Evolutionary conservation across 805 yeast species (phyloP), one percentile per base, ranked within the genome.

Genomic region (Yarrowia divulgata): DNA sequence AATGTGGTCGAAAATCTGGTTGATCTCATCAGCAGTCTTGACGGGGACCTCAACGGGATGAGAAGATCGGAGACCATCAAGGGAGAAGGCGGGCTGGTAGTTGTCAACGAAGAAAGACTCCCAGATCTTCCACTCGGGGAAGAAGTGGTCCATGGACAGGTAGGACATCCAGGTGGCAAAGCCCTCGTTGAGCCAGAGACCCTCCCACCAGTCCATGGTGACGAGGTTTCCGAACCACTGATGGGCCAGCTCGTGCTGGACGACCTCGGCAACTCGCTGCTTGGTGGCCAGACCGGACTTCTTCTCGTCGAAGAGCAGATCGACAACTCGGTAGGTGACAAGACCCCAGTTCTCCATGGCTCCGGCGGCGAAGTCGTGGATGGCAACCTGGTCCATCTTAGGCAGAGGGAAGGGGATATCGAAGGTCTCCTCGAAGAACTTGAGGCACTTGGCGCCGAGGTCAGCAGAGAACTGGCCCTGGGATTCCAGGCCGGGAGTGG

Each of bases 131-230:
- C 97, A 91, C 71, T 88, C 91, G 13, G 96, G 96, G 77, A 85
- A 87, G 73, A 90, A 83, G 72, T 84, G 78, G 75, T 89, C 88
- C 67, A 88, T 88, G 18, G 93, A 88, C 68, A 84, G 80, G 83
- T 85, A 89, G 3, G 92, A 90, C 76, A 89, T 90, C 88, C 91
- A 91, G 35, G 97, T 91, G 18, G 97, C 97, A 79, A 91, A 91
- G 14, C 96, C 95, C 79, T 91, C 97, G 76, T 91, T 91, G 71
- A 91, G 85, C 97, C 97, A 91, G 73, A 91, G 82, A 74, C 90
- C 95, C 74, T 91, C 91, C 97, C 97, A 91, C 95, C 96, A 91
- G 74, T 89, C 87, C 97, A 91, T 91, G 58, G 97, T 91, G 71
- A 90, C 94, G 73, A 89, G 84, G 78, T 91, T 89, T 69, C 97